Conservation (phyloP, 2,329 filamentous ascomycete genomes). For the Cladosporium sp. region DNA sequence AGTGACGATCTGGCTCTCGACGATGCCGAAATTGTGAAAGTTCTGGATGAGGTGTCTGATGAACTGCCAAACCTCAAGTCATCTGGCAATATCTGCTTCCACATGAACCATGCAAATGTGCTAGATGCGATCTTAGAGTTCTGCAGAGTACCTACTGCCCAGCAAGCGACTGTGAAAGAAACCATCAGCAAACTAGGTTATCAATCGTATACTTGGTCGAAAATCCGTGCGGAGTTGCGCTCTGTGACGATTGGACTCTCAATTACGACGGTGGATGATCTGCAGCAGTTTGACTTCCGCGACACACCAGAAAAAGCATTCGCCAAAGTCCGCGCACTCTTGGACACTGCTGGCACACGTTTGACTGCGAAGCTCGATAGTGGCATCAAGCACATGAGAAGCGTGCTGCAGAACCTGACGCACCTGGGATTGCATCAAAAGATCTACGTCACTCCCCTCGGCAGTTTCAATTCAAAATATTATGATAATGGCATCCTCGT, state of each 20-base stretch:
- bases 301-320: slow-evolving; percentile 71
- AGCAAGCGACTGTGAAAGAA: slow-evolving; percentile 71
- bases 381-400: slow-evolving; percentile 64
- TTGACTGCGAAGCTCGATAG: slow-evolving; percentile 28
- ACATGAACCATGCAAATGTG: slow-evolving; percentile 83
- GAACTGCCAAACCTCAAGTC: slow-evolving; percentile 69
- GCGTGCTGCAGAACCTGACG: slow-evolving; percentile 72
- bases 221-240: slow-evolving; percentile 75
- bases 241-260: slow-evolving; percentile 77
- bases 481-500: slow-evolving; percentile 84
- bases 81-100: slow-evolving; percentile 74
- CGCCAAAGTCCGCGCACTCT: slow-evolving; percentile 54
- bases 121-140: slow-evolving; percentile 85
- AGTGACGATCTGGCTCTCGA: slow-evolving; percentile 79
- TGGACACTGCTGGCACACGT: slow-evolving; percentile 44
- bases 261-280: slow-evolving; percentile 83
- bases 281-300: slow-evolving; percentile 86
- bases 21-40: slow-evolving; percentile 90
- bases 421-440: slow-evolving; percentile 71
- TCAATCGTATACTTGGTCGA: slow-evolving; percentile 73
- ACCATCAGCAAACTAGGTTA: slow-evolving; percentile 84
- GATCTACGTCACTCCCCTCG: slow-evolving; percentile 78
- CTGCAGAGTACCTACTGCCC: slow-evolving; percentile 69
- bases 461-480: slow-evolving; percentile 86
- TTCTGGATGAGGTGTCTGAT: slow-evolving; percentile 83